Conservation (phyloP, 2,329 filamentous ascomycete genomes). For the Gremmenia infestans region DNA sequence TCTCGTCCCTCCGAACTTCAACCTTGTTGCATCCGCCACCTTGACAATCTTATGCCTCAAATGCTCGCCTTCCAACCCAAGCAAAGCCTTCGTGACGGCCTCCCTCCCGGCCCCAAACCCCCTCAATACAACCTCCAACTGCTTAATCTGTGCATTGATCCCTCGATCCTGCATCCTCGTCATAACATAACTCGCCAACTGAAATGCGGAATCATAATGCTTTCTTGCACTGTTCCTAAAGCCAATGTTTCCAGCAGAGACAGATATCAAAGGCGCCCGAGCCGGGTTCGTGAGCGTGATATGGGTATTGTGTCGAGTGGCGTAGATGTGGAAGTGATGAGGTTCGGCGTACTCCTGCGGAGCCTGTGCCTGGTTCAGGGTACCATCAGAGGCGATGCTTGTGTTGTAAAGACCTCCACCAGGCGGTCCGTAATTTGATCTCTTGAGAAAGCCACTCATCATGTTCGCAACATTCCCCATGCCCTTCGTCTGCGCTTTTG, state of each 20-base stretch:
- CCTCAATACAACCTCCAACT: constrained; percentile 74
- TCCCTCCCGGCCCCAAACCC: constrained; percentile 86
- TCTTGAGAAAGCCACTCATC: constrained; percentile 2
- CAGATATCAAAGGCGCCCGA: constrained; percentile 70
- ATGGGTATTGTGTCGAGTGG: constrained; percentile 92
- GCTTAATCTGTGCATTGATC: constrained; percentile 68
- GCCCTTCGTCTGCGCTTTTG: constrained; percentile 1
- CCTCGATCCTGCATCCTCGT: constrained; percentile 79
- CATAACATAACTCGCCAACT: constrained; percentile 78
- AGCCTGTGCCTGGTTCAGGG: constrained; percentile 1
- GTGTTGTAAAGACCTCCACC: constrained; percentile 5
- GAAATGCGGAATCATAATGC: constrained; percentile 87
- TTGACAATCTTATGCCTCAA: constrained; percentile 70
- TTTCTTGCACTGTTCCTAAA: constrained; percentile 78
- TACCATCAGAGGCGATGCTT: constrained; percentile 13
- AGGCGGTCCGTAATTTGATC: neutral
- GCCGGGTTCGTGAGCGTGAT: constrained; percentile 84
- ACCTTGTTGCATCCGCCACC: constrained; percentile 78
- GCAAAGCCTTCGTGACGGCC: constrained; percentile 80
- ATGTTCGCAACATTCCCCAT: constrained; percentile 1
- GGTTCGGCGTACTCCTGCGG: constrained; percentile 48
- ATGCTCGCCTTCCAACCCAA: constrained; percentile 77
- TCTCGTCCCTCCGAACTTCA: constrained; percentile 95
- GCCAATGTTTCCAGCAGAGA: constrained; percentile 85
- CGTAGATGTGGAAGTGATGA: constrained; percentile 82